Conservation (phyloP, 2,329 filamentous ascomycete genomes). For the Chrysoporthe puriensis region DNA sequence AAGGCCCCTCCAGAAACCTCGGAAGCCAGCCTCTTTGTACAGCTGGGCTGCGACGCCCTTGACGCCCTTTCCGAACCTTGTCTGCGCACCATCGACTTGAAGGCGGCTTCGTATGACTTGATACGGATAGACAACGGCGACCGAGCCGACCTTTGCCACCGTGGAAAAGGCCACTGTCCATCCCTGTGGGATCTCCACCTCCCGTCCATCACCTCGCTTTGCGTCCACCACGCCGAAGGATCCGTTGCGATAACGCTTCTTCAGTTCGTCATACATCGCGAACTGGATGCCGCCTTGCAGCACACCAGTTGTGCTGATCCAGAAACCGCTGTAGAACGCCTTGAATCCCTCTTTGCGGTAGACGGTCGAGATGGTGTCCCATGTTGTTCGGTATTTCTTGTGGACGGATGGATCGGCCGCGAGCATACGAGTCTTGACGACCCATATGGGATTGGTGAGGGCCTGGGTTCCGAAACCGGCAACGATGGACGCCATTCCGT, state of each 20-base stretch:
- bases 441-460: slow-evolving; percentile 95
- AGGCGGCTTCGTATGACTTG: slow-evolving; percentile 87
- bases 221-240: slow-evolving; percentile 12
- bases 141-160: slow-evolving; percentile 82
- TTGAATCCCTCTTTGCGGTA: slow-evolving; percentile 70
- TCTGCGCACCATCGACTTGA: slow-evolving; percentile 84
- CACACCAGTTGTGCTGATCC: slow-evolving; percentile 83
- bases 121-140: slow-evolving; percentile 91
- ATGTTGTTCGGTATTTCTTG: slow-evolving; percentile 82
- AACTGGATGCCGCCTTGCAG: slow-evolving; percentile 95
- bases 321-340: slow-evolving; percentile 87
- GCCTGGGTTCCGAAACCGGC: slow-evolving; percentile 75
- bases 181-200: slow-evolving; percentile 63
- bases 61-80: slow-evolving; percentile 71
- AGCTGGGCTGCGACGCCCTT: slow-evolving; percentile 73
- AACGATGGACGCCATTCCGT: slow-evolving; percentile 76
- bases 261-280: slow-evolving; percentile 82
- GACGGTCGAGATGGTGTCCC: slow-evolving; percentile 69
- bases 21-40: slow-evolving; percentile 76
- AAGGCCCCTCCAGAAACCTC: slow-evolving; percentile 90
- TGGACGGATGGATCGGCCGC: slow-evolving; percentile 74
- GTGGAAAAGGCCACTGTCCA: slow-evolving; percentile 83
- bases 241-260: slow-evolving; percentile 50
- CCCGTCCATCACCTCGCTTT: slow-evolving; percentile 35
- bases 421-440: slow-evolving; percentile 96